A percentile compares a stretch with the other conserved stretches of the same genome.
Evolutionary conservation across 2,329 filamentous ascomycete genomes (phyloP).

Genomic region (Rutstroemia sp.): DNA sequence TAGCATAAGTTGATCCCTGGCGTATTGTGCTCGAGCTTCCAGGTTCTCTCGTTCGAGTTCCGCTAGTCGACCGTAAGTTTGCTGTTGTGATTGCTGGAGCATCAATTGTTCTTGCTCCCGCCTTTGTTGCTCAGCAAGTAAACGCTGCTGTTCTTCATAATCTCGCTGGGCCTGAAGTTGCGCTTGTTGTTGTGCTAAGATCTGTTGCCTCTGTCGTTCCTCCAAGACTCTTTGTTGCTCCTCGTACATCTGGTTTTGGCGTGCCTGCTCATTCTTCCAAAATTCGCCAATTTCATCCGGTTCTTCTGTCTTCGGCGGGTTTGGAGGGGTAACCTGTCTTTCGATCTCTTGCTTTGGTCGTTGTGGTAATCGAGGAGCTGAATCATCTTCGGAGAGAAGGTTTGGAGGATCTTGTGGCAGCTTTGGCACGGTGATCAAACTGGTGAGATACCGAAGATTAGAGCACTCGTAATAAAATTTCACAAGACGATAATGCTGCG

Average conservation of each 20-base stretch:
- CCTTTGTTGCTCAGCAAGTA: conserved; percentile 81
- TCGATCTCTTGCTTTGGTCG: conserved; percentile 71
- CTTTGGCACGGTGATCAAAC: conserved; percentile 92
- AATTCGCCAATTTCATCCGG: conserved; percentile 96
- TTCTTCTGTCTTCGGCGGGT: conserved; percentile 63
- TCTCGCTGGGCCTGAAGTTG: conserved; percentile 81
- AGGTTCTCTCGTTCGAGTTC: conserved; percentile 94
- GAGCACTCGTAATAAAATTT: conserved; percentile 99
- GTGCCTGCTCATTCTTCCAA: conserved; percentile 87
- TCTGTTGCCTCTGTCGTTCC: conserved; percentile 75
- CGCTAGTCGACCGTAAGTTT: conserved; percentile 91
- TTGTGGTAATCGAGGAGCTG: conserved; percentile 73
- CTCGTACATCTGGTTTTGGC: conserved; percentile 91
- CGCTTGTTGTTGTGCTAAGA: conserved; percentile 73
- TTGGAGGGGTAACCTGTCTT: conserved; percentile 61
- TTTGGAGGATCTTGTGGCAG: conserved; percentile 91
- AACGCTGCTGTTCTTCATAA: conserved; percentile 93
- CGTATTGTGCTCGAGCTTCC: conserved; percentile 88
- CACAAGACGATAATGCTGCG: conserved; percentile 91
- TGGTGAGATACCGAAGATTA: conserved; percentile 92
- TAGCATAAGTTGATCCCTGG: conserved; percentile 93
- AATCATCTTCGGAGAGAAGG: conserved; percentile 76
- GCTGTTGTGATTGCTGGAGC: conserved; percentile 82
- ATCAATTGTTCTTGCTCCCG: conserved; percentile 85
- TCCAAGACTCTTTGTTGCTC: conserved; percentile 86